These are phyloP conservation scores for Coemansia nantahalensis DNA, from an alignment of 192 early-diverging fungal genomes.

Conservation along the genomic window DNA sequence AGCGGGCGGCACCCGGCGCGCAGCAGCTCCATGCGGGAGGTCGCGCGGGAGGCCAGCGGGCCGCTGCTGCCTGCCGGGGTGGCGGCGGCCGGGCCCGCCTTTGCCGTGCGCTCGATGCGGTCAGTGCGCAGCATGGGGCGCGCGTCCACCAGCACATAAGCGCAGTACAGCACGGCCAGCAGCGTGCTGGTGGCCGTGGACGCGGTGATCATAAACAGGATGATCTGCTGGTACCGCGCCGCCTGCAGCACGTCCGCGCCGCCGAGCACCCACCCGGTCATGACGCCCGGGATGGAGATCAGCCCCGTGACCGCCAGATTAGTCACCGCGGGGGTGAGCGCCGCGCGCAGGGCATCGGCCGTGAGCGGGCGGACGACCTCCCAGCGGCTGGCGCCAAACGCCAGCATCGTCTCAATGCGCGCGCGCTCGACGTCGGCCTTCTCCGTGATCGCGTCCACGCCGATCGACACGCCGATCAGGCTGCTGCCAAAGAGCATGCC, in stretches of 20 bases:
- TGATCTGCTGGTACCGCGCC: constrained; percentile 78
- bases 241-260: constrained; percentile 77
- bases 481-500: constrained; percentile 87
- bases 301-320: constrained; percentile 79
- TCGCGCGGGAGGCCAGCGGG: background rate
- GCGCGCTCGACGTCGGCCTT: constrained; percentile 57
- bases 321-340: constrained; percentile 80
- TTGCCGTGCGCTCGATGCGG: constrained; percentile 6
- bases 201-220: constrained; percentile 84
- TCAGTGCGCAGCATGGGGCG: constrained; percentile 32
- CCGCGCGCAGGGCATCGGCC: constrained; percentile 65
- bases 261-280: constrained; percentile 87
- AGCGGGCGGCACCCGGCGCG: constrained; percentile 18
- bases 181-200: constrained; percentile 66
- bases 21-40: constrained; percentile 12
- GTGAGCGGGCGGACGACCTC: constrained; percentile 76
- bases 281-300: constrained; percentile 85
- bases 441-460: constrained; percentile 58
- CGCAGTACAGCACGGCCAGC: constrained; percentile 40
- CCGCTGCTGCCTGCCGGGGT: too few species aligned
- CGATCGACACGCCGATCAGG: constrained; percentile 71
- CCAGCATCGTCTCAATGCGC: constrained; percentile 59
- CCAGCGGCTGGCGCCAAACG: constrained; percentile 78
- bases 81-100: background rate
- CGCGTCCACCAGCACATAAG: constrained; percentile 36